Evolutionary conservation across 1,139 yeast genomes (phyloP).

Genomic region (Taiozyma sp.): DNA sequence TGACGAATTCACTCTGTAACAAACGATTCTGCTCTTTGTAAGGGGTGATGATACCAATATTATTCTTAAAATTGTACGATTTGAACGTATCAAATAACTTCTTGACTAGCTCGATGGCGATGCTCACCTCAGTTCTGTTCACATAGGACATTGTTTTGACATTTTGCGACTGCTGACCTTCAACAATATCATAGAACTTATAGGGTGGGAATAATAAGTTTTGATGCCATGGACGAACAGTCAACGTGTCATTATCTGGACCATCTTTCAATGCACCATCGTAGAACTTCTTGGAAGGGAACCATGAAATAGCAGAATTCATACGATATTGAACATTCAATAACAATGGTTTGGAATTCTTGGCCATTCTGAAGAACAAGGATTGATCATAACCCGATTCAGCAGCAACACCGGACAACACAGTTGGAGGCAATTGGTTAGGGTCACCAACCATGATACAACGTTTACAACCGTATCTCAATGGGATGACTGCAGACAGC

Average conservation of each 20-base stretch:
- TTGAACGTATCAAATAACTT: slow-evolving; percentile 47
- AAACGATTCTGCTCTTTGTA: slow-evolving; percentile 79
- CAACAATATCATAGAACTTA: slow-evolving; percentile 65
- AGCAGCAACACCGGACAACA: slow-evolving; percentile 86
- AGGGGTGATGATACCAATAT: slow-evolving; percentile 90
- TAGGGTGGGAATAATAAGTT: slow-evolving; percentile 59
- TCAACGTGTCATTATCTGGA: slow-evolving; percentile 52
- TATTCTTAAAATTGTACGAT: slow-evolving; percentile 52
- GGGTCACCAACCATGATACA: slow-evolving; percentile 99
- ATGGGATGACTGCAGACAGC: slow-evolving; percentile 83
- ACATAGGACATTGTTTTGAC: slow-evolving; percentile 60
- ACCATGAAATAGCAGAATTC: slow-evolving; percentile 87
- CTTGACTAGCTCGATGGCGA: slow-evolving; percentile 66
- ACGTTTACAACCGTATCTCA: slow-evolving; percentile 83
- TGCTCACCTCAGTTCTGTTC: slow-evolving; percentile 64
- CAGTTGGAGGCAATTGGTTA: slow-evolving; percentile 97
- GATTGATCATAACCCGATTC: slow-evolving; percentile 81
- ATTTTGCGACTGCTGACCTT: slow-evolving; percentile 61
- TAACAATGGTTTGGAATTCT: slow-evolving; percentile 54
- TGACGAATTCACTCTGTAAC: slow-evolving; percentile 50
- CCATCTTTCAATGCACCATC: slow-evolving; percentile 71
- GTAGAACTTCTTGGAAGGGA: slow-evolving; percentile 85
- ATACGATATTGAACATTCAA: slow-evolving; percentile 96
- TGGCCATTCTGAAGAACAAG: slow-evolving; percentile 90
- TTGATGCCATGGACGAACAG: slow-evolving; percentile 73